Base-by-base conservation (phyloP, 2,329 filamentous ascomycete species). In the Aureobasidium zeae region DNA sequence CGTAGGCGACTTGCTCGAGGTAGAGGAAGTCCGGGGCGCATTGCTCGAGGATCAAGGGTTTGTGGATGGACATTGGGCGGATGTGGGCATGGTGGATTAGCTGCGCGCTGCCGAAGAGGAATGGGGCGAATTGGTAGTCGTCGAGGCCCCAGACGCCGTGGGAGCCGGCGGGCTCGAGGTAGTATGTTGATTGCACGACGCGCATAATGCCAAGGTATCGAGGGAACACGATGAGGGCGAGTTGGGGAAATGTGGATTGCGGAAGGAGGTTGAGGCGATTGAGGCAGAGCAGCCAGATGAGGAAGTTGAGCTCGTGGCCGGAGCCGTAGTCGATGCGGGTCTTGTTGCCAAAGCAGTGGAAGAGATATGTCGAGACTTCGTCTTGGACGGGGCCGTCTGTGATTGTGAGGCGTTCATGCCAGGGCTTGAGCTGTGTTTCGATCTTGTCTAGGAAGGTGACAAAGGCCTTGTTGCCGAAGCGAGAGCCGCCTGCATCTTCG, bases 241-340 rank as follows among this genome's bases (percentile, higher is more conserved):
- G 61, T 3, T 80, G 67, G 22, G 76, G 76, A 63, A 94, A 93
- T 53, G 88, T 83, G 9, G 70, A 54, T 4, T 63, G 60, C 1
- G 73, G 66, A 25, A 96, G 60, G 15, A 86, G 63, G 9, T 71
- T 69, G 12, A 95, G 72, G 57, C 89, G 83, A 61, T 91, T 86
- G 0, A 98, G 78, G 58, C 86, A 94, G n/a, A 98, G 75, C 25
- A 96, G 74, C 88, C 89, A 98, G 59, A 94, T 82, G 62, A 89
- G 73, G 65, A 98, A 96, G 69, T 98, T 96, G 49, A 98, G 75
- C 66, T 98, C 91, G 63, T 98, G 91, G 2, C 91, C 91, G 0
- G 87, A 95, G 38, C 91, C 91, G 62, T 98, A 98, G 67, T 98
- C 91, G 56, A 98, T 91, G 29, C 89, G 77, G 39, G 76, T 76